Evolutionary conservation across 2,329 filamentous ascomycete species (phyloP).

Genomic region (Colletotrichum zoysiae): DNA sequence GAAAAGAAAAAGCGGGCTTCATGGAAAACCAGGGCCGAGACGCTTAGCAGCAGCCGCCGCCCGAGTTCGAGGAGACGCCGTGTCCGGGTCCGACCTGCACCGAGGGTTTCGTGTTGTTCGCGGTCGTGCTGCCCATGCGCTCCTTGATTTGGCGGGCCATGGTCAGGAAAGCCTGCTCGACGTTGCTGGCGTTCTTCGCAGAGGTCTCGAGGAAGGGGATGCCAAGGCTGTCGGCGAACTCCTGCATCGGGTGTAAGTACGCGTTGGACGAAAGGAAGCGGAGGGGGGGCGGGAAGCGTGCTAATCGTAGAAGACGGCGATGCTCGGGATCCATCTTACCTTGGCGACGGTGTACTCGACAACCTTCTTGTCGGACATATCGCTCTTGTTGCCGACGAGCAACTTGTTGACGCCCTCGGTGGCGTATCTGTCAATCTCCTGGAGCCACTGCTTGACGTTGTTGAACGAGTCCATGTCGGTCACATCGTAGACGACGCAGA

Average conservation of each 20-base stretch:
- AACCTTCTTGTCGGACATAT: conserved; percentile 99
- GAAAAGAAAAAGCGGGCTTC: conserved; percentile 29
- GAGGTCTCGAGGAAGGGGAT: conserved; percentile 99
- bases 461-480: conserved; percentile 99
- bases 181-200: conserved; percentile 99
- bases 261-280: background rate
- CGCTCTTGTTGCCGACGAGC: conserved; percentile 99
- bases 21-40: conserved; percentile 20
- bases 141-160: conserved; percentile 99
- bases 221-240: conserved; percentile 98
- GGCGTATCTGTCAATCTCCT: conserved; percentile 99
- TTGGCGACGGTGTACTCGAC: conserved; percentile 99
- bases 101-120: conserved; percentile 98
- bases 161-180: conserved; percentile 99
- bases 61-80: conserved; percentile 89
- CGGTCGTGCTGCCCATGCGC: conserved; percentile 96
- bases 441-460: conserved; percentile 99
- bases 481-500: conserved; percentile 99
- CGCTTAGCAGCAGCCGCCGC: conserved; percentile 89
- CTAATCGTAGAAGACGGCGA: conserved; percentile 2
- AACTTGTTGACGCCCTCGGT: conserved; percentile 99
- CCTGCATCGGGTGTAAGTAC: conserved; percentile 64
- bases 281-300: background rate
- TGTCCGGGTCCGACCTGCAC: conserved; percentile 96
- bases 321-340: conserved; percentile 67